A percentile compares a stretch with the other conserved stretches of the same genome.
These are phyloP conservation scores for Xylaria multiplex DNA, from an alignment of 2,329 filamentous ascomycete species.

Conservation along the genomic window DNA sequence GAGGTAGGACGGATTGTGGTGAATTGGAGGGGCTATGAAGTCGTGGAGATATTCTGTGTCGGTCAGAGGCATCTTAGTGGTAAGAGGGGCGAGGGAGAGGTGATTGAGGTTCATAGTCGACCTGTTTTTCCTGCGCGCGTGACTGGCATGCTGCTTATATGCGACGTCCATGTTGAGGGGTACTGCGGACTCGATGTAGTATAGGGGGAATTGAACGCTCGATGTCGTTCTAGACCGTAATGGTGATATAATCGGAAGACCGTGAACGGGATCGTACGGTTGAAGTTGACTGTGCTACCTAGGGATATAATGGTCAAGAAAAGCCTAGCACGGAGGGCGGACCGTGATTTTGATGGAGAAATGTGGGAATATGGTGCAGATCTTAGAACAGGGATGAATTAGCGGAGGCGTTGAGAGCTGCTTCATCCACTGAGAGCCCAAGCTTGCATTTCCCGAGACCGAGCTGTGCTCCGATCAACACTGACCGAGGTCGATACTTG, in stretches of 20 bases:
- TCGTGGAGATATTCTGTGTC: constrained; percentile 61
- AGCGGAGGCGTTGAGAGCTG: constrained; percentile 22
- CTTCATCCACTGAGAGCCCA: constrained; percentile 27
- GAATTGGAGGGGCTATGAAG: constrained; percentile 48
- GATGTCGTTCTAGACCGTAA: neutral
- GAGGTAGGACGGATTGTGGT: constrained; percentile 63
- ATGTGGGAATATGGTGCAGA: constrained; percentile 32
- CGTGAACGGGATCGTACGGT: constrained; percentile 15
- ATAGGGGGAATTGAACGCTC: neutral
- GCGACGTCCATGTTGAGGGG: constrained; percentile 63
- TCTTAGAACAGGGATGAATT: constrained; percentile 33
- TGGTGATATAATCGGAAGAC: neutral
- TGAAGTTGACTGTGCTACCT: constrained; percentile 2
- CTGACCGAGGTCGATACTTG: neutral
- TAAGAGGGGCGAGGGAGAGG: constrained; percentile 71
- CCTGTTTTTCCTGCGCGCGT: constrained; percentile 66
- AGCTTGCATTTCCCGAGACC: constrained; percentile 13
- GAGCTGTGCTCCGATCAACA: neutral
- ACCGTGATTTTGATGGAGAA: constrained; percentile 34
- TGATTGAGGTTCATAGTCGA: constrained; percentile 69
- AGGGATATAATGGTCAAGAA: neutral
- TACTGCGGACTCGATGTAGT: neutral
- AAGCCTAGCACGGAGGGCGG: constrained; percentile 13
- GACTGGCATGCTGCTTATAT: constrained; percentile 68
- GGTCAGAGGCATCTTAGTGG: constrained; percentile 67